Conservation (phyloP, 495 filamentous ascomycete species). For the Penicillium taxi region DNA sequence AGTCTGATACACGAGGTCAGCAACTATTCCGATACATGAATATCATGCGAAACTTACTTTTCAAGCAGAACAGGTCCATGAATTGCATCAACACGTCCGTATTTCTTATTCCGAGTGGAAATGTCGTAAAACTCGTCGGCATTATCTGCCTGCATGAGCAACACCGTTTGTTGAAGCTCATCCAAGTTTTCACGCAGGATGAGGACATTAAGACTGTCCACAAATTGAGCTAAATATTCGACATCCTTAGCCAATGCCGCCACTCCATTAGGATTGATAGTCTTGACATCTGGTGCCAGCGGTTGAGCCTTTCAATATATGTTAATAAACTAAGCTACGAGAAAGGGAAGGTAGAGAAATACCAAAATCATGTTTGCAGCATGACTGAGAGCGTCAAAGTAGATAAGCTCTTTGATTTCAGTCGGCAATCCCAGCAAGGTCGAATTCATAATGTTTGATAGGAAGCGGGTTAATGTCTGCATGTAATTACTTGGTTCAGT, state of each 20-base stretch:
- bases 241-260: conserved; percentile 74
- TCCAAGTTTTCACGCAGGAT: conserved; percentile 81
- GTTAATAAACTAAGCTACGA: conserved; percentile 1
- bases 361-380: conserved; percentile 81
- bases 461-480: conserved; percentile 81
- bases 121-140: conserved; percentile 93
- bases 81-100: conserved; percentile 81
- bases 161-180: conserved; percentile 84
- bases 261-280: conserved; percentile 82
- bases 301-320: conserved; percentile 57
- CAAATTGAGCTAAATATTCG: conserved; percentile 72
- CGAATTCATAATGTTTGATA: conserved; percentile 95
- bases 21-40: conserved; percentile 3
- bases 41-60: conserved; percentile 51
- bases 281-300: conserved; percentile 66
- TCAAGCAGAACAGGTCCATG: conserved; percentile 80
- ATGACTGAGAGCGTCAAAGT: conserved; percentile 91
- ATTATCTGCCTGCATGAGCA: conserved; percentile 78
- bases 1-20: conserved; percentile 52
- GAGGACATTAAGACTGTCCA: conserved; percentile 68
- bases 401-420: conserved; percentile 94
- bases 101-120: conserved; percentile 79
- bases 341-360: conserved; percentile 1
- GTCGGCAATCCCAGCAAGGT: conserved; percentile 83
- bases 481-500: conserved; percentile 83